A percentile compares a stretch with the other conserved stretches of the same genome.
Conservation (phyloP, 352 stramenopile genomes). For the Phytopythium vexans region DNA sequence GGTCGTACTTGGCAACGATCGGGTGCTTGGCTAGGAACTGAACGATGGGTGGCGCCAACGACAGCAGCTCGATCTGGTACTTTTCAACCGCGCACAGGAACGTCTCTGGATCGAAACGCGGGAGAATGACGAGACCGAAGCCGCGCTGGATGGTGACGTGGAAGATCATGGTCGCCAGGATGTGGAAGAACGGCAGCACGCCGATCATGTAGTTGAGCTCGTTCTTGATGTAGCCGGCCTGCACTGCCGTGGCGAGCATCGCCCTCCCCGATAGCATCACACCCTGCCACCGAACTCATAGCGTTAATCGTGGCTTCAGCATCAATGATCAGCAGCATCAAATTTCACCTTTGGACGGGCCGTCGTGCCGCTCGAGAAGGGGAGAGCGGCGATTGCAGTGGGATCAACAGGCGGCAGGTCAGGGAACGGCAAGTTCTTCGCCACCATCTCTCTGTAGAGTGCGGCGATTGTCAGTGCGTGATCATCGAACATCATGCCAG, state of each 20-base stretch:
- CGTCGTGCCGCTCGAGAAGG: constrained; percentile 93
- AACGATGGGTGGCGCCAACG: constrained; percentile 81
- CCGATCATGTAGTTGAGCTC: constrained; percentile 26
- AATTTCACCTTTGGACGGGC: constrained; percentile 43
- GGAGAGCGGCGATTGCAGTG: constrained; percentile 37
- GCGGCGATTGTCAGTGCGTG: neutral
- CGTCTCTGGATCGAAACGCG: constrained; percentile 82
- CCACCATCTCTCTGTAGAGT: constrained; percentile 10
- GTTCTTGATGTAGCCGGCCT: constrained; percentile 39
- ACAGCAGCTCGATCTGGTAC: constrained; percentile 29
- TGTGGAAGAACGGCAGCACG: constrained; percentile 94
- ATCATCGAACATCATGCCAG: neutral
- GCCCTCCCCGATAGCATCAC: constrained; percentile 87
- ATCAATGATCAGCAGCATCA: constrained; percentile 8
- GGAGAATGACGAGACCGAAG: constrained; percentile 78
- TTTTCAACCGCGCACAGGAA: constrained; percentile 84
- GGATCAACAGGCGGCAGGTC: constrained; percentile 11
- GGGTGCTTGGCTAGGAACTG: constrained; percentile 78
- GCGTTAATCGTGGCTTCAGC: too few species aligned
- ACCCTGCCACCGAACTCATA: constrained; percentile 14
- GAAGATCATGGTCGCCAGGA: constrained; percentile 86
- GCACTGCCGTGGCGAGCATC: constrained; percentile 70
- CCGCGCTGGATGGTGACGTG: constrained; percentile 81
- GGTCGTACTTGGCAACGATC: constrained; percentile 85
- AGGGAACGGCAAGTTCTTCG: constrained; percentile 13